These are phyloP conservation scores for Schizonepeta tenuifolia DNA, from an alignment of 257 asterid genomes.

Conservation along the genomic window DNA sequence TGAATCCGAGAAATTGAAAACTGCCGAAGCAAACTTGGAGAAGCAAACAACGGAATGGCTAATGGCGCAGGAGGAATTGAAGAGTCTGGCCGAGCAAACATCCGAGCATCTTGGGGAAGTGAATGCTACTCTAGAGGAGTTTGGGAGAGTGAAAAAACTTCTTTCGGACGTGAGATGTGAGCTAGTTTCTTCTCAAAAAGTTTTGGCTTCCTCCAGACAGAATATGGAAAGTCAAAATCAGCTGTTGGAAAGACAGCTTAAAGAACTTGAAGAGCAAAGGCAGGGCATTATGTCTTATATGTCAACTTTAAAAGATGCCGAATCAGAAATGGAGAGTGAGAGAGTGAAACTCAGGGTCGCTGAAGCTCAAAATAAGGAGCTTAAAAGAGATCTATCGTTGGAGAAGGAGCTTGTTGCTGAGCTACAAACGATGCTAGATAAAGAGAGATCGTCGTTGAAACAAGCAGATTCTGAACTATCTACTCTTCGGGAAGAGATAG, in stretches of 20 bases:
- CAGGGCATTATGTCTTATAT: constrained; percentile 55
- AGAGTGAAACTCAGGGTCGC: constrained; percentile 57
- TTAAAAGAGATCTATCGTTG: constrained; percentile 59
- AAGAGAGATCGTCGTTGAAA: constrained; percentile 55
- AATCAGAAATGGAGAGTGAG: constrained; percentile 73
- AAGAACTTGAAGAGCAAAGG: constrained; percentile 71
- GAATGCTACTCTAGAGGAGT: constrained; percentile 60
- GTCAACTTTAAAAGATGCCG: constrained; percentile 65
- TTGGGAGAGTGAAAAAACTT: constrained; percentile 67
- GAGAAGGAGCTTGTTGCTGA: constrained; percentile 63
- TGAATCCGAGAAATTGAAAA: constrained; percentile 59
- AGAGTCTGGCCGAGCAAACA: constrained; percentile 58
- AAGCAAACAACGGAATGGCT: constrained; percentile 83
- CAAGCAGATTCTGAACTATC: constrained; percentile 50
- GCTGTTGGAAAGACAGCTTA: constrained; percentile 55
- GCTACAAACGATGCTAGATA: constrained; percentile 58
- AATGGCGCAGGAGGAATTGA: constrained; percentile 66
- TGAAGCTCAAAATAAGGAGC: constrained; percentile 70
- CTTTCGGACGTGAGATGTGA: constrained; percentile 73
- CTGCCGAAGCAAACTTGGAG: constrained; percentile 65
- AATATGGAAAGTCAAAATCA: constrained; percentile 64
- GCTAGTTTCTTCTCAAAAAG: constrained; percentile 72
- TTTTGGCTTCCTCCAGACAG: constrained; percentile 55
- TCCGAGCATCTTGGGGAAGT: constrained; percentile 59
- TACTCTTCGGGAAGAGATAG: constrained; percentile 58